Evolutionary conservation across 2,329 filamentous ascomycete genomes (phyloP), one percentile per base, ranked within the genome.

Genomic region (Colletotrichum musicola): DNA sequence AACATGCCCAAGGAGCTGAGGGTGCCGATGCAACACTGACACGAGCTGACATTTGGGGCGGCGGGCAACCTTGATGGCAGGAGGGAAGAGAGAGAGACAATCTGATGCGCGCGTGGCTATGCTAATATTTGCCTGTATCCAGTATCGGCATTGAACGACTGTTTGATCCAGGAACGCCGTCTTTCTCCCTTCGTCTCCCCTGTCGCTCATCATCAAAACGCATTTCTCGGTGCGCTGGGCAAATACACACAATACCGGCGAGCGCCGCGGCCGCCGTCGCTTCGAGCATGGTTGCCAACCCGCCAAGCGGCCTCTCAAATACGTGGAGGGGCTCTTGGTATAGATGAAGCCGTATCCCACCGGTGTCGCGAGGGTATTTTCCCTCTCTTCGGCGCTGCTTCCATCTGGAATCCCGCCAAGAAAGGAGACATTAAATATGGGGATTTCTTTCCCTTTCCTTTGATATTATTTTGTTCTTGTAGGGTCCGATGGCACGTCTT

Each of bases 181-280:
- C 7, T 10, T 35, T 35, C 30, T 35, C 30, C 30, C 30, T 35
- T 35, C 30, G 22, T 12, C 51, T 49, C 59, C 59, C 59, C 59
- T 62, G 59, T 12, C 49, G 59, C 59, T 62, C 59, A 53, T 62
- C 49, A 62, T 62, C 22, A 53, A 46, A 62, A 20, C 25, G 47
- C 59, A 62, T 62, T 62, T 44, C 38, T 46, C n/a, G 22, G 20
- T 42, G 20, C 16, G 30, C 58, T 42, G 30, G 47, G 58, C 57
- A 35, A 49, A 35, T 35, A 35, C 40, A n/a, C 40, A 14, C 6
- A 2, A 40, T 6, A 4, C 38, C 38, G 14, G 6, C 7, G 13
- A 42, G 40, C 13, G 40, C 40, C 13, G 40, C 40, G 7, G 40
- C 14, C 40, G 40, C 40, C 4, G 14, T 42, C 40, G 40, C 6